Percentiles rank a stretch among this genome's conserved stretches.
Evolutionary conservation across 2,329 filamentous ascomycete species (phyloP).

Genomic region (Aspergillus neotritici): DNA sequence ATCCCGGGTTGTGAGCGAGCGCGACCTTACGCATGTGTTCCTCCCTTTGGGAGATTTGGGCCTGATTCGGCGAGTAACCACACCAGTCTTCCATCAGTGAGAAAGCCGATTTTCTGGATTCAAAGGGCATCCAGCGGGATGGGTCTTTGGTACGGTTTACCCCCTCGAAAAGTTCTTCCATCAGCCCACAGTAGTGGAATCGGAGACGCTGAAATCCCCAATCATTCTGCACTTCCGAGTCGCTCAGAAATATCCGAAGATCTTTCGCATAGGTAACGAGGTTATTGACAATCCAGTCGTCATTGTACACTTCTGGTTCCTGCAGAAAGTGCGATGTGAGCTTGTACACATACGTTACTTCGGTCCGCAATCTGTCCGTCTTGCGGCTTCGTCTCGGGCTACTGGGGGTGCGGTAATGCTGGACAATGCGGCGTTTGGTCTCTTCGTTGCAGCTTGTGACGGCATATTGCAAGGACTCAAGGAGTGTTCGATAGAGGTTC

Average conservation of each 20-base stretch:
- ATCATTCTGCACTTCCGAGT: constrained; percentile 88
- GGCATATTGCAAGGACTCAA: constrained; percentile 84
- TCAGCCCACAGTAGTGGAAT: constrained; percentile 87
- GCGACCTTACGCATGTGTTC: constrained; percentile 81
- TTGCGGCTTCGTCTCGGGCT: constrained; percentile 73
- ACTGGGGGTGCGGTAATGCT: constrained; percentile 77
- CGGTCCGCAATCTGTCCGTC: constrained; percentile 81
- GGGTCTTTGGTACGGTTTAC: constrained; percentile 81
- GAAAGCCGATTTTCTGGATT: constrained; percentile 90
- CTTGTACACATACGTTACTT: constrained; percentile 94
- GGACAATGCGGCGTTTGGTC: constrained; percentile 68
- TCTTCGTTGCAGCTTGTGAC: constrained; percentile 84
- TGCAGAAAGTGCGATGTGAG: constrained; percentile 85
- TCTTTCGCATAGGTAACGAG: constrained; percentile 87
- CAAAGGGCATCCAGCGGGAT: constrained; percentile 93
- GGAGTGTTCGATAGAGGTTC: constrained; percentile 81
- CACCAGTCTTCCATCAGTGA: constrained; percentile 99
- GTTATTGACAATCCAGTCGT: constrained; percentile 87
- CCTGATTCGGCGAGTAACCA: constrained; percentile 87
- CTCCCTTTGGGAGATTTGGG: constrained; percentile 73
- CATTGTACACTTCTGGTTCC: constrained; percentile 68
- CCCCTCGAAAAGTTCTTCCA: constrained; percentile 88
- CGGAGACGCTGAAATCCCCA: constrained; percentile 89
- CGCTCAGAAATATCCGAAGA: constrained; percentile 87
- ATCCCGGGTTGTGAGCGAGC: constrained; percentile 71